Conservation (phyloP, 164 flowering plant genomes). For the Warburgia ugandensis region DNA sequence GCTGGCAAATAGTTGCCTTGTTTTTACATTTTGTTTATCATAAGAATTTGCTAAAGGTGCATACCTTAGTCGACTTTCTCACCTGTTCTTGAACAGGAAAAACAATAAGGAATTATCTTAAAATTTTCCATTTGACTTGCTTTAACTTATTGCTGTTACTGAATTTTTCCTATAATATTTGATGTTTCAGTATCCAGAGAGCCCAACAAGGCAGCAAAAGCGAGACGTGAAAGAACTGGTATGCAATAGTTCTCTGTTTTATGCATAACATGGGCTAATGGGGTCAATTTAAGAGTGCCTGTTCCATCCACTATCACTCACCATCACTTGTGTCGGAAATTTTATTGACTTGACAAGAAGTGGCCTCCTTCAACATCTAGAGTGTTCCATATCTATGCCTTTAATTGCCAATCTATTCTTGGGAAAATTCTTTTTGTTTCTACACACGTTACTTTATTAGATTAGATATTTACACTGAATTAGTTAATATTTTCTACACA, state of each 20-base stretch:
- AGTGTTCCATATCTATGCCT: no score
- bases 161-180: background rate
- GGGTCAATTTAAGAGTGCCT: no score
- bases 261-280: background rate
- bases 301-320: no score
- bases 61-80: no score
- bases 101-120: background rate
- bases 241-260: conserved; percentile 10
- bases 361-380: no score
- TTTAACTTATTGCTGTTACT: background rate
- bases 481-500: no score
- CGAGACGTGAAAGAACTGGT: conserved; percentile 93
- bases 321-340: no score
- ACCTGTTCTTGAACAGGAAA: background rate
- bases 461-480: no score
- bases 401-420: no score
- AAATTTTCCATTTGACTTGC: background rate
- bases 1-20: background rate
- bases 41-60: background rate
- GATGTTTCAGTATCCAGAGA: conserved; percentile 70
- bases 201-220: conserved; percentile 85
- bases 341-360: no score
- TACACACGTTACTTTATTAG: no score
- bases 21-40: background rate
- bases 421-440: no score